Evolutionary conservation across 306 rosid species (phyloP), one percentile per base, ranked within the genome.

Genomic region (Cucumis hystrix): DNA sequence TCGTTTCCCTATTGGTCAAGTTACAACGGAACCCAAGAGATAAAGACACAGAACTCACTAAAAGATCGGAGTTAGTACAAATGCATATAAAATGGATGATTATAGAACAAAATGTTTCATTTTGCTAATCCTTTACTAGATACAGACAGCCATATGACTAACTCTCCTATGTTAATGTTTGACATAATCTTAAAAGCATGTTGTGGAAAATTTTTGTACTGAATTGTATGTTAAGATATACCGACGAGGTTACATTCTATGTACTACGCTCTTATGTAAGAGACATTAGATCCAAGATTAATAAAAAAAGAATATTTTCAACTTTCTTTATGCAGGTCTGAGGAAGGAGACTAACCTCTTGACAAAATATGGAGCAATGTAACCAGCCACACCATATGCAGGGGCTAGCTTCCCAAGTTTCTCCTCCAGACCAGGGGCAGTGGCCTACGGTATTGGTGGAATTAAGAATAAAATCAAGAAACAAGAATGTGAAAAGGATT

Each of bases 371-470:
- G 93, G 83, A 76, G 96, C 88, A 80, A 95, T 92, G 47, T 37
- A 54, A 81, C 97, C 97, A 67, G 99, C 97, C 40, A 82, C 92
- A 76, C 91, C 89, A 86, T 89, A 90, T 49, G 99, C 92, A 79
- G 97, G 97, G 79, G 97, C 91, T 82, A 90, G 39, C 71, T 82
- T 62, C 82, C 99, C 97, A 74, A 95, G 97, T 79, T 95, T 95
- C 80, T 89, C 85, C 83, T 88, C 97, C 88, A 95, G 77, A 77
- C 78, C 87, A 76, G 96, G 91, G 74, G 97, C 91, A 80, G 93
- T 86, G 79, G 96, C 97, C 99, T 95, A 81, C 47, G 49, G 41
- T 25, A 71, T 43, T 20, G 40, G 60, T 47, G 25, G 6, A 45
- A 25, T 47, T 23, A 69, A 45, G 12, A 69, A 43, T 7, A 41